Conservation (phyloP, 2,329 filamentous ascomycete species). For the Microcyclospora pomicola region DNA sequence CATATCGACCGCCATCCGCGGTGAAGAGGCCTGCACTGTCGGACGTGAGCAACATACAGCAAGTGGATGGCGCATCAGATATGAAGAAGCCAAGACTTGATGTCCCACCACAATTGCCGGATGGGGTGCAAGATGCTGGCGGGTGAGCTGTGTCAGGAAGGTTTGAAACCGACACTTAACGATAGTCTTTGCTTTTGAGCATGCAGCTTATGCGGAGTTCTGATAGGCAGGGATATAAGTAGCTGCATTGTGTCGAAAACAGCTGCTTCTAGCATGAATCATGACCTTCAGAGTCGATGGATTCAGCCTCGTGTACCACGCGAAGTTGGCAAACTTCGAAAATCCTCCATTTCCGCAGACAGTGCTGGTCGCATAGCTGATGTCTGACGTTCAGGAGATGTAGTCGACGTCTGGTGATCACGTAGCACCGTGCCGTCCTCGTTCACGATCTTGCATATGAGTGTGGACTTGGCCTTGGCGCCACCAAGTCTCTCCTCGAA, state of each 20-base stretch:
- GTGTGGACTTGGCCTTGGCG: conserved; percentile 68
- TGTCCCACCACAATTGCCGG: neutral
- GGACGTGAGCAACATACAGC: conserved; percentile 33
- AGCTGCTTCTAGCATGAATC: too few relatives aligned
- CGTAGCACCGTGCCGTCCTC: conserved; percentile 20
- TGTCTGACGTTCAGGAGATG: conserved; percentile 1
- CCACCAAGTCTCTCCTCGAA: conserved; percentile 81
- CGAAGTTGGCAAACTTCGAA: conserved; percentile 11
- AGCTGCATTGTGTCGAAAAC: too few relatives aligned
- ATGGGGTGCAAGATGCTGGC: conserved; percentile 1
- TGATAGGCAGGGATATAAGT: too few relatives aligned
- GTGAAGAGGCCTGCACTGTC: conserved; percentile 26
- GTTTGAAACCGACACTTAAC: neutral
- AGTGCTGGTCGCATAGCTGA: neutral
- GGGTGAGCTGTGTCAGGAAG: conserved; percentile 2
- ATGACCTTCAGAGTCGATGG: too few relatives aligned
- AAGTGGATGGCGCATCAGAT: conserved; percentile 24
- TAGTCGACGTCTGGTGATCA: neutral
- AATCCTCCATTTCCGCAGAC: conserved; percentile 27
- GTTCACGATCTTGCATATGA: conserved; percentile 60
- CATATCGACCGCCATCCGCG: conserved; percentile 32
- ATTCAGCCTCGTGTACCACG: too few relatives aligned
- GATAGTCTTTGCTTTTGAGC: too few relatives aligned
- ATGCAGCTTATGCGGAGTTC: too few relatives aligned
- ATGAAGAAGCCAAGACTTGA: conserved; percentile 29